phyloP scores from a whole-genome alignment of 169 alveolate species.

The Ichthyophthirius multifiliis region DNA sequence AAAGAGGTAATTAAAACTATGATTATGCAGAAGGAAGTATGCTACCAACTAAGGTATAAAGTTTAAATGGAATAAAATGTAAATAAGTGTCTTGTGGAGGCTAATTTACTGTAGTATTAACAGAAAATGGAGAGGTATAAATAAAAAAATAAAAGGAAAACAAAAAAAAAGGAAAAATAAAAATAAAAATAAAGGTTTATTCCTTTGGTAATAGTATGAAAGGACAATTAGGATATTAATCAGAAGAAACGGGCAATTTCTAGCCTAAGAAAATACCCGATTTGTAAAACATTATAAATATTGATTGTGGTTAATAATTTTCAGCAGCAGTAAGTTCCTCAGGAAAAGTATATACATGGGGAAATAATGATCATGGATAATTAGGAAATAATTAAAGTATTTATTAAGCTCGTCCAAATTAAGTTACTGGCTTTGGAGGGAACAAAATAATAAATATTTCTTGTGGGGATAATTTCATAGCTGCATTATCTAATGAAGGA shows the following conservation, averaged over 20 bases:
- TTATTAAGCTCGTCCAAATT: not conserved
- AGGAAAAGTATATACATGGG: slow-evolving; percentile 32
- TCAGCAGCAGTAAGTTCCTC: slow-evolving; percentile 2
- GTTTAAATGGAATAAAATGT: not conserved
- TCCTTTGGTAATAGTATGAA: slow-evolving; percentile 27
- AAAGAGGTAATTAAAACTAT: slow-evolving; percentile 4
- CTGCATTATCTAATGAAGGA: slow-evolving; percentile 26
- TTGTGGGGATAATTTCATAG: slow-evolving; percentile 33
- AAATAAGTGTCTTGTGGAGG: slow-evolving; percentile 28
- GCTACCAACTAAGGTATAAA: slow-evolving; percentile 23
- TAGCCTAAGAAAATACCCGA: not conserved
- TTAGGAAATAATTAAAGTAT: slow-evolving; percentile 11
- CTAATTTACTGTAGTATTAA: slow-evolving; percentile 20
- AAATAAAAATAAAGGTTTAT: not conserved
- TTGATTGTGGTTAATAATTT: slow-evolving; percentile 18
- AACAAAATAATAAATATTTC: slow-evolving; percentile 19
- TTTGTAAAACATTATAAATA: slow-evolving; percentile 12
- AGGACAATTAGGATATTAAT: slow-evolving; percentile 21
- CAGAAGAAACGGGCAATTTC: not conserved
- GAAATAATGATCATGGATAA: slow-evolving; percentile 31
- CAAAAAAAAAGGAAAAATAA: not conserved
- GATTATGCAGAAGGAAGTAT: slow-evolving; percentile 11
- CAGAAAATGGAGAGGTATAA: slow-evolving; percentile 32
- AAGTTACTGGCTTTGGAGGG: slow-evolving; percentile 12
- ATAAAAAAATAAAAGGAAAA: not conserved